Percentiles rank a stretch among this genome's conserved stretches.
Conservation (phyloP, 2,329 filamentous ascomycete species). For the Aspergillus flavus region DNA sequence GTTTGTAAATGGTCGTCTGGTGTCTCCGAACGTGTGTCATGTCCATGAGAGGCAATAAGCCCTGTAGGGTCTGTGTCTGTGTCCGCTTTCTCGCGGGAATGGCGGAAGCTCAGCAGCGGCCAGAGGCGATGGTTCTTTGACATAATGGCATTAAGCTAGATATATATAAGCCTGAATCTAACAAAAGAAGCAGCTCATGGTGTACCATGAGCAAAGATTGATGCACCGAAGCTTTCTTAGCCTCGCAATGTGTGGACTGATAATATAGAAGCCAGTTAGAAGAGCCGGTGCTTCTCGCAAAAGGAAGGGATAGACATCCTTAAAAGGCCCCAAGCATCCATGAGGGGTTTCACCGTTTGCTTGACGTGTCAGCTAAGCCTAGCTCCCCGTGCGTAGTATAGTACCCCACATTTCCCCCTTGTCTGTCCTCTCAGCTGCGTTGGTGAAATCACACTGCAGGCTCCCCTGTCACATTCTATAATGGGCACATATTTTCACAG, state of each 20-base stretch:
- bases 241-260: neutral
- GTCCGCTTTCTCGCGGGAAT: no score
- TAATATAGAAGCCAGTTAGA: neutral
- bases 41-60: neutral
- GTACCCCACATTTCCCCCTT: neutral
- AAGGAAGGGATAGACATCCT: neutral
- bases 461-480: neutral
- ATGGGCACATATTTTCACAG: neutral
- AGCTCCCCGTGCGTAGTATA: neutral
- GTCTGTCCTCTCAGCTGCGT: neutral
- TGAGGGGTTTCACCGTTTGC: neutral
- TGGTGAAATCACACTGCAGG: neutral
- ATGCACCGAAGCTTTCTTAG: neutral
- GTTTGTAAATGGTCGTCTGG: neutral
- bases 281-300: neutral
- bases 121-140: neutral
- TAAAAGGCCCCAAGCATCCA: neutral
- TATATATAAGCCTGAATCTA: neutral
- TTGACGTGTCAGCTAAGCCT: neutral
- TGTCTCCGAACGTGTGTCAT: neutral
- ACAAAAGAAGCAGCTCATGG: neutral
- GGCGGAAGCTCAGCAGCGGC: neutral
- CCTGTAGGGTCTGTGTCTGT: no score
- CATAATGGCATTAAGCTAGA: neutral
- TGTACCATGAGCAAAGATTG: neutral